Base-by-base conservation (phyloP, 371 early-diverging fungal species). In the Mortierella sp. region DNA sequence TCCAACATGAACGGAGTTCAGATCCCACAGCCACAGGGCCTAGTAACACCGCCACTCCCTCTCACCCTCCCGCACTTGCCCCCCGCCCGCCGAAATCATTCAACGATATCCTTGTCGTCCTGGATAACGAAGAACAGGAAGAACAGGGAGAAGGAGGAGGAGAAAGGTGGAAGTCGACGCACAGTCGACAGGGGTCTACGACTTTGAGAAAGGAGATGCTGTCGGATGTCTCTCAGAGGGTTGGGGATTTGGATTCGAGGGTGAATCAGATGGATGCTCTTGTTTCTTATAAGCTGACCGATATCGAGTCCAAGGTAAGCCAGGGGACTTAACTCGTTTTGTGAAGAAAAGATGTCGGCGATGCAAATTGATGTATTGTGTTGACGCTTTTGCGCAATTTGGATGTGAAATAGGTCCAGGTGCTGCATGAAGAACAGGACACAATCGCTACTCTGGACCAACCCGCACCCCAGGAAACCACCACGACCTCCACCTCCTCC, bases 241-340 rank as follows among this genome's bases (percentile, higher is more conserved):
- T 80, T 4, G 84, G 77, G 6, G 80, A 83, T 14, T 51, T 83
- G 29, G 84, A 83, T 44, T 63, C 72, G 35, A 70, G 84, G 16
- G 77, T 83, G 16, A 74, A 83, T 21, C 72, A 80, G 48, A 83
- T 83, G 84, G 80, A 80, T 38, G 38, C 72, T 18, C 32, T 83
- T 54, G 77, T 83, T 32, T 68, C 77, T 11, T 77, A 75, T 78
- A 83, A 83, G 65, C 54, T 83, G 46, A 71, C 55, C 18, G 78
- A 83, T 27, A 83, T 83, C 55, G 84, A 83, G 44, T 75, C 80
- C 35, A 80, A 83, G 84, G 84, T 83, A 76, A 16, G 46, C 21
- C 4, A 51, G 6, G 5, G 51, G 18, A 18, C 5, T 21, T 6
- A 0, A 5, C 16, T 51, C 4, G 51, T 18, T 5, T 4, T 51